Conservation (phyloP, 164 flowering plant species). For the Vitis rupestris region DNA sequence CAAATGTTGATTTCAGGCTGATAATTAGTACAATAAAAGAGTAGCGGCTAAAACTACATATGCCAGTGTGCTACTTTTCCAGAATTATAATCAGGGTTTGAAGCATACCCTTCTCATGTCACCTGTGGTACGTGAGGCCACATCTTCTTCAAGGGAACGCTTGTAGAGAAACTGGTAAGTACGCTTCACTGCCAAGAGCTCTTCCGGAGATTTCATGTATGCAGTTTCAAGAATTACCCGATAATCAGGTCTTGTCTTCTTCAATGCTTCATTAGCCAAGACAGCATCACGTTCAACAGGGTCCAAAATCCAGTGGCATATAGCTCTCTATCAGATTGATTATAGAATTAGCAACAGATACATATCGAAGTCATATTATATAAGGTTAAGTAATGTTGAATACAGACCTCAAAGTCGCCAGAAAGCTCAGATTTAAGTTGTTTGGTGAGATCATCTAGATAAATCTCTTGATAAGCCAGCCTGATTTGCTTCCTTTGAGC, state of each 20-base stretch:
- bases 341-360: neutral
- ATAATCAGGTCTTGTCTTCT: constrained; percentile 23
- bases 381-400: neutral
- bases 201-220: constrained; percentile 29
- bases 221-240: constrained; percentile 34
- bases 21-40: neutral
- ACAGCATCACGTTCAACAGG: constrained; percentile 44
- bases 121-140: constrained; percentile 32
- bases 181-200: constrained; percentile 34
- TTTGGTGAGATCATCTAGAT: constrained; percentile 33
- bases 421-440: constrained; percentile 42
- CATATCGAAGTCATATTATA: no score
- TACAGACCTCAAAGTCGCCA: constrained; percentile 38
- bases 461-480: constrained; percentile 30
- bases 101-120: constrained; percentile 27
- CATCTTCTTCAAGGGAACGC: constrained; percentile 44
- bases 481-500: constrained; percentile 35
- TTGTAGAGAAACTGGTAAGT: constrained; percentile 37
- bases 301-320: constrained; percentile 49
- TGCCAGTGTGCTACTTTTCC: no score
- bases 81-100: neutral
- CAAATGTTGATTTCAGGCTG: neutral
- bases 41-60: no score
- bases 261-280: constrained; percentile 34
- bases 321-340: constrained; percentile 25